Evolutionary conservation across 768 basidiomycete species (phyloP).

Genomic region (Suillus ampliporus): DNA sequence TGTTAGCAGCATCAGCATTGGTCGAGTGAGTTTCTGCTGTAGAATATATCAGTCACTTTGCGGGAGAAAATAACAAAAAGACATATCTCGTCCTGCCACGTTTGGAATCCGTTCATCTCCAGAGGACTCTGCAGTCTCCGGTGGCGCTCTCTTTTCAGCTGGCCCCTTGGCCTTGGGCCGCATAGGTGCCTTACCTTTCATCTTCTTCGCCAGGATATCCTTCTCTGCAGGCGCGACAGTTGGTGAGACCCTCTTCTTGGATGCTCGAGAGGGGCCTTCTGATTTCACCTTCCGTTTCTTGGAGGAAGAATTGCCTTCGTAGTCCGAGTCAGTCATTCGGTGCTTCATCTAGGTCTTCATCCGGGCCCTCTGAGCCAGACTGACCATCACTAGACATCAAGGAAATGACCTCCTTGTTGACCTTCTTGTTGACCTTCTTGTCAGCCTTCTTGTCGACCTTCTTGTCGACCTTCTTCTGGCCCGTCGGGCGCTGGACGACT

Average conservation of each 20-base stretch:
- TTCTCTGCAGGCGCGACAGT: neutral
- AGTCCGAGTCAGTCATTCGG: neutral
- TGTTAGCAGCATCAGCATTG: neutral
- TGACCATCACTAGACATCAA: neutral
- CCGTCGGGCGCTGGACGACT: neutral
- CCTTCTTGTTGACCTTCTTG: no score
- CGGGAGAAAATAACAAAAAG: neutral
- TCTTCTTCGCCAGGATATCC: neutral
- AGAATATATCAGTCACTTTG: neutral
- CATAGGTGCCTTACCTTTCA: neutral
- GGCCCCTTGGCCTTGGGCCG: neutral
- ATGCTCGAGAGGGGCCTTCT: neutral
- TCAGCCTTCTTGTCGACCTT: neutral
- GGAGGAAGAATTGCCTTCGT: neutral
- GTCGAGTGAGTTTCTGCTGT: no score
- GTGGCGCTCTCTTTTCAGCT: no score
- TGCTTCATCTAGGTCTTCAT: neutral
- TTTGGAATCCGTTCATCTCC: neutral
- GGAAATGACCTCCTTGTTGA: slow-evolving; percentile 3
- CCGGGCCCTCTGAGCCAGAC: neutral
- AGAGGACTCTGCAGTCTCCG: neutral
- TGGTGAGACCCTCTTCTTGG: neutral
- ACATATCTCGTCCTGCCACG: no score
- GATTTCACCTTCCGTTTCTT: neutral
- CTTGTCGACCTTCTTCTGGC: no score